These are phyloP conservation scores for Plasmodium malariae DNA, from an alignment of 169 alveolate genomes.

Conservation along the genomic window DNA sequence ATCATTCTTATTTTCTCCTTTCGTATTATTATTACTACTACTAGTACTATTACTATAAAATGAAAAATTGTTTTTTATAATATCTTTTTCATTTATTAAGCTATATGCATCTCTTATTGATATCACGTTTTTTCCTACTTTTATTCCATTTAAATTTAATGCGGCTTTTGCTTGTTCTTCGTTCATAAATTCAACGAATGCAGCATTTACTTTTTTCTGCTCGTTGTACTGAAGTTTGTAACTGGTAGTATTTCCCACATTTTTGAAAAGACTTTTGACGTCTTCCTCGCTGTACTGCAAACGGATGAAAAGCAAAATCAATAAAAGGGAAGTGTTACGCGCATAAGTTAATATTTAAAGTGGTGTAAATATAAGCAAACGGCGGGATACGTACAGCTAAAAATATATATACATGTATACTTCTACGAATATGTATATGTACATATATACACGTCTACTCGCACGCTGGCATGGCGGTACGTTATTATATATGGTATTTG, in stretches of 20 bases:
- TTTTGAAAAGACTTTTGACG: conserved; percentile 58
- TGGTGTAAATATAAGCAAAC: neutral
- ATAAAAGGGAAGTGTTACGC: neutral
- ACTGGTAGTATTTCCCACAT: conserved; percentile 75
- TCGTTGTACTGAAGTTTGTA: conserved; percentile 64
- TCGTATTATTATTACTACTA: neutral
- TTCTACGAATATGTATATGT: neutral
- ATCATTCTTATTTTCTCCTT: neutral
- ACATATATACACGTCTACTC: neutral
- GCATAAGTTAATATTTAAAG: neutral
- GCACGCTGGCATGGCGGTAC: too few species aligned
- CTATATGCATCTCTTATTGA: conserved; percentile 74
- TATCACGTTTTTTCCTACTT: conserved; percentile 47
- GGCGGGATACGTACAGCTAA: neutral
- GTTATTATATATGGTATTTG: too few species aligned
- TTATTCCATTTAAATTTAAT: conserved; percentile 59
- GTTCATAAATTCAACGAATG: conserved; percentile 78
- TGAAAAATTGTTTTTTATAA: conserved; percentile 29
- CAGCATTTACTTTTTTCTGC: conserved; percentile 33
- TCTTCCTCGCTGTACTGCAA: conserved; percentile 77
- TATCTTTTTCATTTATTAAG: conserved; percentile 46
- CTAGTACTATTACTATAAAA: conserved; percentile 17
- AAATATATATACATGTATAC: neutral
- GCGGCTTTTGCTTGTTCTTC: conserved; percentile 81
- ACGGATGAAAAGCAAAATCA: neutral